A percentile compares a stretch with the other conserved stretches of the same genome.
Evolutionary conservation across 352 stramenopile species (phyloP).

Genomic region (Phytopythium mirpurense): DNA sequence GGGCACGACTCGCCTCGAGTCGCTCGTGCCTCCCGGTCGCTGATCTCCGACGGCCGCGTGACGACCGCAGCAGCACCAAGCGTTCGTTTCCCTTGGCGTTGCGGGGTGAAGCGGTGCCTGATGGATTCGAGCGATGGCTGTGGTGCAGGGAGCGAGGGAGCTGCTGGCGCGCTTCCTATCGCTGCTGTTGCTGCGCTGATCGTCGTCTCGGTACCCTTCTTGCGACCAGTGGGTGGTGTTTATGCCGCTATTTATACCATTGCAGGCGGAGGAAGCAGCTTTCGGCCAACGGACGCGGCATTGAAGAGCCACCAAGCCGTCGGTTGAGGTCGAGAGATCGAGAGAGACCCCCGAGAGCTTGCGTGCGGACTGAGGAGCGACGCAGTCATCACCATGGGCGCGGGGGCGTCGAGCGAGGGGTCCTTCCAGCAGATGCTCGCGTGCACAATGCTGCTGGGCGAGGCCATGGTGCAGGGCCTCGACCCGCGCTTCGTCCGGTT

Average conservation of each 20-base stretch:
- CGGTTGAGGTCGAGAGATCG: not conserved
- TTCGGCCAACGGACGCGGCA: not conserved
- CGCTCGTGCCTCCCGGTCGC: not conserved
- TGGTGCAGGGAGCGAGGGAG: no score
- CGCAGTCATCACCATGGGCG: slow-evolving; percentile 35
- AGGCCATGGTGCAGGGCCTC: slow-evolving; percentile 77
- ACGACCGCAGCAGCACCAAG: no score
- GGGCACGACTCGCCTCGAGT: not conserved
- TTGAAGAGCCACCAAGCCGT: not conserved
- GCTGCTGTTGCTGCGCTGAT: not conserved
- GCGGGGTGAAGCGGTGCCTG: no score
- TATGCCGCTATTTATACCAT: not conserved
- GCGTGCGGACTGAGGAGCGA: not conserved
- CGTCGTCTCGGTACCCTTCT: not conserved
- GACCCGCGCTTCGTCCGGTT: slow-evolving; percentile 77
- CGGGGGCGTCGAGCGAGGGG: slow-evolving; percentile 56
- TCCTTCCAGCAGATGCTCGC: slow-evolving; percentile 83
- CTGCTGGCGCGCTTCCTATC: not conserved
- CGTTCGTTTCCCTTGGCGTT: no score
- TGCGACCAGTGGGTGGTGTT: not conserved
- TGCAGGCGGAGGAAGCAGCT: not conserved
- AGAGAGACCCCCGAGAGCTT: not conserved
- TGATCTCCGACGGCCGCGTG: no score
- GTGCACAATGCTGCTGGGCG: slow-evolving; percentile 78
- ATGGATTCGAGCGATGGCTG: no score